These are phyloP conservation scores for Claviceps africana DNA, from an alignment of 2,329 filamentous ascomycete species.

Conservation along the genomic window DNA sequence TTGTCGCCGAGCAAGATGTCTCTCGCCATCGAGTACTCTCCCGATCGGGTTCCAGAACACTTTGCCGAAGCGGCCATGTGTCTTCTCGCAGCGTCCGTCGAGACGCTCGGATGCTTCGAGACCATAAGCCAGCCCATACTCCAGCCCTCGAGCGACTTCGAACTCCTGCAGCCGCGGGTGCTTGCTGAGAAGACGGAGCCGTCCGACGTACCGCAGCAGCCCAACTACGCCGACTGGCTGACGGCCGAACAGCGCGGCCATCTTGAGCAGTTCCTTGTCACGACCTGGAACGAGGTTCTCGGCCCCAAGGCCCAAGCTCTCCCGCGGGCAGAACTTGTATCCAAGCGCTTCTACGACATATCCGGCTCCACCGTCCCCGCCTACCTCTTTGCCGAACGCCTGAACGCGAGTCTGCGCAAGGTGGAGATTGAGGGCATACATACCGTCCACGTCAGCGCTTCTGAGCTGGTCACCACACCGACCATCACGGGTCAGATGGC, in stretches of 20 bases:
- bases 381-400: conserved; percentile 28
- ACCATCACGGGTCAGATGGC: conserved; percentile 37
- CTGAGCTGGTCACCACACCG: conserved; percentile 35
- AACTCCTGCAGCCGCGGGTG: conserved; percentile 24
- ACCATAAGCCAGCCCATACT: conserved; percentile 31
- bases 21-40: conserved; percentile 31
- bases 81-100: conserved; percentile 31
- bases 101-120: conserved; percentile 30
- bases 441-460: conserved; percentile 26
- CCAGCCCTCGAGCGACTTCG: conserved; percentile 27
- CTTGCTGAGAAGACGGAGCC: conserved; percentile 20
- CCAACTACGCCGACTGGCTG: conserved; percentile 14
- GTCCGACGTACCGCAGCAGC: conserved; percentile 5
- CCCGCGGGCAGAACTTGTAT: conserved; percentile 26
- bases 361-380: conserved; percentile 36
- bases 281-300: conserved; percentile 31
- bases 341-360: conserved; percentile 36
- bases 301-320: conserved; percentile 25
- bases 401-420: conserved; percentile 28
- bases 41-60: conserved; percentile 25
- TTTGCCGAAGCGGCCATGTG: conserved; percentile 31
- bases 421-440: conserved; percentile 24
- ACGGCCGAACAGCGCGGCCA: conserved; percentile 25
- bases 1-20: conserved; percentile 23
- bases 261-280: conserved; percentile 27